These are phyloP conservation scores for Ganoderma leucocontextum DNA, from an alignment of 1,284 basidiomycete species.

Conservation along the genomic window DNA sequence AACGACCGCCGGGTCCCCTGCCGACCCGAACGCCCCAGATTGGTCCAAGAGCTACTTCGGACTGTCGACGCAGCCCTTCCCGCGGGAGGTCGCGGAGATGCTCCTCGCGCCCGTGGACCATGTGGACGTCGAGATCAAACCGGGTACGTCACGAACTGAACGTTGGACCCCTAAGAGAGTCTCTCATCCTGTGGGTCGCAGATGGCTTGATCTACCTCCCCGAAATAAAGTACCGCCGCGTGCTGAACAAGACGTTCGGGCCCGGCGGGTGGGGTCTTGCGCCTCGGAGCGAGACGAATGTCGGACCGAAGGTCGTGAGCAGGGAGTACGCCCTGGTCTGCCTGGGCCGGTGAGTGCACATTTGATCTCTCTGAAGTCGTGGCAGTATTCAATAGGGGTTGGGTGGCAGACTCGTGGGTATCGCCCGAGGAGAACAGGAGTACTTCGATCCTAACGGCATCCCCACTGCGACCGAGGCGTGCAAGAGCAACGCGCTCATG, in stretches of 20 bases:
- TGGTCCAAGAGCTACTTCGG: constrained; percentile 93
- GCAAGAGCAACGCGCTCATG: constrained; percentile 98
- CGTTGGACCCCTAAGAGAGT: not conserved
- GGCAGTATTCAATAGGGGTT: not conserved
- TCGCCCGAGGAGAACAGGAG: constrained; percentile 96
- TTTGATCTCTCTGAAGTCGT: not conserved
- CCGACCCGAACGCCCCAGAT: constrained; percentile 51
- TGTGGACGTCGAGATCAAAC: constrained; percentile 92
- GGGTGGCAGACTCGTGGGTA: constrained; percentile 79
- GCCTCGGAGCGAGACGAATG: constrained; percentile 91
- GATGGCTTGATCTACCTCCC: constrained; percentile 96
- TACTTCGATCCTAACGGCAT: constrained; percentile 95
- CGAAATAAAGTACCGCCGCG: constrained; percentile 97
- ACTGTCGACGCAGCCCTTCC: constrained; percentile 81
- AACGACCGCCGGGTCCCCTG: constrained; percentile 20
- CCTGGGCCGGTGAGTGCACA: constrained; percentile 73
- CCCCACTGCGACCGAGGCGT: constrained; percentile 93
- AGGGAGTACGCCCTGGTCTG: constrained; percentile 96
- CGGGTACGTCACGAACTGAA: constrained; percentile 61
- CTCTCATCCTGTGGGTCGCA: constrained; percentile 40
- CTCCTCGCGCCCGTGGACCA: constrained; percentile 82
- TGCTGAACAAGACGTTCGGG: constrained; percentile 94
- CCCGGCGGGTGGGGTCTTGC: constrained; percentile 98
- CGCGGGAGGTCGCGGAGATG: constrained; percentile 77
- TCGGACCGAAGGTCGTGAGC: constrained; percentile 89